These are phyloP conservation scores for Solanum chiquidenum DNA, from an alignment of 257 asterid genomes.

Conservation along the genomic window DNA sequence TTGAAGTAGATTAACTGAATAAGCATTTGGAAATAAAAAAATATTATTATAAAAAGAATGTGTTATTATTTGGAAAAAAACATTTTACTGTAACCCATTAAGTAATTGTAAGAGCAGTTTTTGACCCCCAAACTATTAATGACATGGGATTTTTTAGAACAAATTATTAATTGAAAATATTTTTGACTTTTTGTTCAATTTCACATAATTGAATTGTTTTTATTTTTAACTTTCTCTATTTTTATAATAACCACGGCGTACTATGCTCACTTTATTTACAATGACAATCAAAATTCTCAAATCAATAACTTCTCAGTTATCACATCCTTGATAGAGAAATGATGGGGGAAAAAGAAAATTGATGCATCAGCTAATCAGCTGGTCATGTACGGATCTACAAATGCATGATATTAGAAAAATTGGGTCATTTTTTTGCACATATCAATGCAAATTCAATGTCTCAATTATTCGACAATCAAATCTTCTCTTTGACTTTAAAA, in stretches of 20 bases:
- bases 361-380: neutral
- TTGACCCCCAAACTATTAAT: no score
- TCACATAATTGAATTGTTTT: no score
- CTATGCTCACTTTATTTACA: neutral
- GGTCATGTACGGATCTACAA: neutral
- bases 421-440: neutral
- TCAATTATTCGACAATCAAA: neutral
- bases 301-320: neutral
- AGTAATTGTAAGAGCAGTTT: no score
- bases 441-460: neutral
- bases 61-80: no score
- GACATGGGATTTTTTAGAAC: neutral
- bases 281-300: neutral
- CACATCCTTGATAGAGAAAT: neutral
- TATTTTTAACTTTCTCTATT: no score
- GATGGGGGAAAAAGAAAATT: neutral
- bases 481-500: neutral
- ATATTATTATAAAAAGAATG: no score
- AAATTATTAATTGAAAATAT: no score
- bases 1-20: no score
- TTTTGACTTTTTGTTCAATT: no score
- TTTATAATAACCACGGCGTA: neutral
- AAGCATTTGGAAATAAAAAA: no score
- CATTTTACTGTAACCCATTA: no score
- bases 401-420: neutral